Conservation (phyloP, 106 monocot species). For the Hemerocallis citrina region DNA sequence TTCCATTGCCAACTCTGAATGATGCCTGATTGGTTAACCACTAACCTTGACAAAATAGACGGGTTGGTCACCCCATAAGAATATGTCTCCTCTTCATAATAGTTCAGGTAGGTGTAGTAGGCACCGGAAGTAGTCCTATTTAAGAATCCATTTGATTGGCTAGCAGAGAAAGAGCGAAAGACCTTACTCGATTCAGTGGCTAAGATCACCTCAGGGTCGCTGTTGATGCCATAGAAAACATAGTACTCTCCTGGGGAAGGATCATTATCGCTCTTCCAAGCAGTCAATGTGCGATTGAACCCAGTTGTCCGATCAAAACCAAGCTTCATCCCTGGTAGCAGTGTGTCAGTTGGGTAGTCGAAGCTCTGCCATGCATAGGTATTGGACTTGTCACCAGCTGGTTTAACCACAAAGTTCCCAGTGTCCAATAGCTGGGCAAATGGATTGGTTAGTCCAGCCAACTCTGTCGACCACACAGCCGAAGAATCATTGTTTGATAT, state of each 20-base stretch:
- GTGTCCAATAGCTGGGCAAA: neutral
- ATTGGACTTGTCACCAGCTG: neutral
- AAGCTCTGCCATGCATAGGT: neutral
- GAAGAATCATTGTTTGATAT: neutral
- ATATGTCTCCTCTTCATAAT: neutral
- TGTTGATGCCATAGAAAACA: neutral
- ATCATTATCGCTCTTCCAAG: neutral
- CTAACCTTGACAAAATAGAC: neutral
- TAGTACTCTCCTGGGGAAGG: neutral
- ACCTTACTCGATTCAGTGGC: neutral
- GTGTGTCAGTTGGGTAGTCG: neutral
- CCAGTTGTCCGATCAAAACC: neutral
- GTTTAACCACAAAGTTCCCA: conserved; percentile 5
- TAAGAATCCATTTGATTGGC: neutral
- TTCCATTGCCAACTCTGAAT: conserved; percentile 17
- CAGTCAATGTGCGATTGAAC: neutral
- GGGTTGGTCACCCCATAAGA: neutral
- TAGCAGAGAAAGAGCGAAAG: neutral
- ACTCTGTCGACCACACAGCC: neutral
- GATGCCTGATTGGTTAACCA: neutral
- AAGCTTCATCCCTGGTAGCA: neutral
- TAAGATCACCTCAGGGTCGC: neutral
- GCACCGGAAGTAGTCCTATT: neutral
- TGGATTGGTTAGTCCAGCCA: neutral
- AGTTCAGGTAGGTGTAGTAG: neutral